Percentiles rank a stretch among this genome's conserved stretches.
phyloP scores from a whole-genome alignment of 257 asterid species.

The Plantago major region DNA sequence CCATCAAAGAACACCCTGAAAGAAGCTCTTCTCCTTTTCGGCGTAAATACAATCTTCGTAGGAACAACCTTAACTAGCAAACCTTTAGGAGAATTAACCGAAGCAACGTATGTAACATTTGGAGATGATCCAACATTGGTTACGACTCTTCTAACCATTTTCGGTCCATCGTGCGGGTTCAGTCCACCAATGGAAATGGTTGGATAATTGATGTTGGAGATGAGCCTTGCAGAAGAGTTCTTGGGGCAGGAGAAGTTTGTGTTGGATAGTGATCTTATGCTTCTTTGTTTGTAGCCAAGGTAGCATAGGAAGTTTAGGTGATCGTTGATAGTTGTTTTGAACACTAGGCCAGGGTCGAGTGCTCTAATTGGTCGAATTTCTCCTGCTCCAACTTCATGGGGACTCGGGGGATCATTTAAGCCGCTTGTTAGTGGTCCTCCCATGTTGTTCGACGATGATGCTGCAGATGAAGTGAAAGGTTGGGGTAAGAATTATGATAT shows the following conservation, averaged over 20 bases:
- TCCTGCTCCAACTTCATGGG: constrained; percentile 63
- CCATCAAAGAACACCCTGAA: constrained; percentile 54
- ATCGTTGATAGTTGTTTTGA: constrained; percentile 50
- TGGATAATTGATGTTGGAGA: constrained; percentile 64
- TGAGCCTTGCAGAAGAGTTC: constrained; percentile 20
- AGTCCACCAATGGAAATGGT: constrained; percentile 55
- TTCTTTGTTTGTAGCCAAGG: constrained; percentile 42
- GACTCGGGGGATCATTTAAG: constrained; percentile 28
- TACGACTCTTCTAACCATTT: constrained; percentile 46
- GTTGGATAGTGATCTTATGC: constrained; percentile 34
- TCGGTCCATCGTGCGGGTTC: constrained; percentile 23
- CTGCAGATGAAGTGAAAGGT: constrained; percentile 30
- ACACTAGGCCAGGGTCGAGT: constrained; percentile 59
- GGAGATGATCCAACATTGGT: constrained; percentile 47
- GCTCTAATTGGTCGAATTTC: constrained; percentile 58
- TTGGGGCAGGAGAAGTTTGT: constrained; percentile 47
- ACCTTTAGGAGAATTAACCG: constrained; percentile 45
- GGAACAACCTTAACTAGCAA: constrained; percentile 44
- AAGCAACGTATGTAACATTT: constrained; percentile 36
- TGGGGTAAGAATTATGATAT: background rate
- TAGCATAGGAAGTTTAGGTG: constrained; percentile 56
- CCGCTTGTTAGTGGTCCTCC: constrained; percentile 39
- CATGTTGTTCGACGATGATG: constrained; percentile 43
- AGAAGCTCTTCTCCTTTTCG: constrained; percentile 24
- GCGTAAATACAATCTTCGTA: constrained; percentile 24